These are phyloP conservation scores for Hypomontagnella submonticulosa DNA, from an alignment of 495 filamentous ascomycete genomes.

Conservation along the genomic window DNA sequence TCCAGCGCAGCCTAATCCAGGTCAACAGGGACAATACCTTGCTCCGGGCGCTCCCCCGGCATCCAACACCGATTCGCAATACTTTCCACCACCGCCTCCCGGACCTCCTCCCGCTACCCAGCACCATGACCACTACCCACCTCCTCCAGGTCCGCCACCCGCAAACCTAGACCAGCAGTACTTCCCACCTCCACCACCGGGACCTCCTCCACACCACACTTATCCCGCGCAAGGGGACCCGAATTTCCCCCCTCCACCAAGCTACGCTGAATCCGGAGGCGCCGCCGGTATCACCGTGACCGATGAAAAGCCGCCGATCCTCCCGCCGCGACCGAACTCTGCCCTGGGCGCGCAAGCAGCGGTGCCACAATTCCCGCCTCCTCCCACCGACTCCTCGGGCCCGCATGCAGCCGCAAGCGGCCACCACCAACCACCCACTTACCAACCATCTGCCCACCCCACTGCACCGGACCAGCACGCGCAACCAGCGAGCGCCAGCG, in stretches of 20 bases:
- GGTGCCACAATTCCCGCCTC: slow-evolving; percentile 21
- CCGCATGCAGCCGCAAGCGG: neutral
- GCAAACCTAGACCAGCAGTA: slow-evolving; percentile 23
- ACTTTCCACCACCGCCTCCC: slow-evolving; percentile 31
- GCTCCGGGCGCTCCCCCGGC: slow-evolving; percentile 16
- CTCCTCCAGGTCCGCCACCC: slow-evolving; percentile 30
- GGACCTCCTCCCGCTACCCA: slow-evolving; percentile 27
- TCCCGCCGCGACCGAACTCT: slow-evolving; percentile 28
- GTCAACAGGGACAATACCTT: slow-evolving; percentile 17
- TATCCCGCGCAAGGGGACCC: neutral
- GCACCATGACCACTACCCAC: slow-evolving; percentile 22
- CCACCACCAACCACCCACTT: slow-evolving; percentile 15
- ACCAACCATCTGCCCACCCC: neutral
- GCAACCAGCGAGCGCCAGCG: neutral
- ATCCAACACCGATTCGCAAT: slow-evolving; percentile 14
- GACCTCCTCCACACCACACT: slow-evolving; percentile 21
- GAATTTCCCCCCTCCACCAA: slow-evolving; percentile 25
- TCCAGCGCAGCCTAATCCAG: slow-evolving; percentile 17
- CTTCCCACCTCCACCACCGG: slow-evolving; percentile 31
- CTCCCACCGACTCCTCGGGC: slow-evolving; percentile 11
- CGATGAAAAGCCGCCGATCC: slow-evolving; percentile 29
- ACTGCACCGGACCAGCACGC: slow-evolving; percentile 3
- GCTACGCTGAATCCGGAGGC: slow-evolving; percentile 13
- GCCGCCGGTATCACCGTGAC: slow-evolving; percentile 1
- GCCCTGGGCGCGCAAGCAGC: slow-evolving; percentile 14